phyloP scores from a whole-genome alignment of 805 yeast species.

The Sungouiozyma ichnusensis region DNA sequence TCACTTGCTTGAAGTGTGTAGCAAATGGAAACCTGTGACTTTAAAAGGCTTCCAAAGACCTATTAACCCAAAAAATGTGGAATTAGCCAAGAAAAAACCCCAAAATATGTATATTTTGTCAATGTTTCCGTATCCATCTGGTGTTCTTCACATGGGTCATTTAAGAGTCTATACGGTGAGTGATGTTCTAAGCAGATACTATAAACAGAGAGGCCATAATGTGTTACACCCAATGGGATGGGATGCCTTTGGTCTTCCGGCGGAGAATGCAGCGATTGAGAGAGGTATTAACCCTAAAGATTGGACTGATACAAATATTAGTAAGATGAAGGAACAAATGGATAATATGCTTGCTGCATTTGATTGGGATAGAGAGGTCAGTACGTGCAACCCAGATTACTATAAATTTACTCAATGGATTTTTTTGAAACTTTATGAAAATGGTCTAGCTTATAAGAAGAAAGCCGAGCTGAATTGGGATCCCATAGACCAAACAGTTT shows the following conservation, averaged over 20 bases:
- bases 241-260: conserved; percentile 98
- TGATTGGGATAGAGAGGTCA: conserved; percentile 87
- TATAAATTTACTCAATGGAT: conserved; percentile 89
- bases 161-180: conserved; percentile 85
- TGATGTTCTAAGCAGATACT: conserved; percentile 71
- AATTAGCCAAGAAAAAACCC: conserved; percentile 4
- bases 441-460: conserved; percentile 76
- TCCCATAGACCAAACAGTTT: conserved; percentile 87
- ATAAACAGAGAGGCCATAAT: conserved; percentile 61
- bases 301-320: conserved; percentile 81
- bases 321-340: conserved; percentile 79
- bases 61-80: neutral
- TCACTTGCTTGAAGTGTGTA: conserved; percentile 12
- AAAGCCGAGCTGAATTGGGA: conserved; percentile 96
- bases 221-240: conserved; percentile 98
- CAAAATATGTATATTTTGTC: conserved; percentile 47
- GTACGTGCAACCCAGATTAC: conserved; percentile 79
- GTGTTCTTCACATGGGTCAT: conserved; percentile 88
- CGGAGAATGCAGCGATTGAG: conserved; percentile 95
- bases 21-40: conserved; percentile 23
- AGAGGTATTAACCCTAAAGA: conserved; percentile 62
- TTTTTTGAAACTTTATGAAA: conserved; percentile 59
- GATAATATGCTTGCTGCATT: conserved; percentile 68
- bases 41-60: conserved; percentile 9
- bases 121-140: conserved; percentile 97